Conservation (phyloP, 805 yeast species). For the Myxozyma nipponensis region DNA sequence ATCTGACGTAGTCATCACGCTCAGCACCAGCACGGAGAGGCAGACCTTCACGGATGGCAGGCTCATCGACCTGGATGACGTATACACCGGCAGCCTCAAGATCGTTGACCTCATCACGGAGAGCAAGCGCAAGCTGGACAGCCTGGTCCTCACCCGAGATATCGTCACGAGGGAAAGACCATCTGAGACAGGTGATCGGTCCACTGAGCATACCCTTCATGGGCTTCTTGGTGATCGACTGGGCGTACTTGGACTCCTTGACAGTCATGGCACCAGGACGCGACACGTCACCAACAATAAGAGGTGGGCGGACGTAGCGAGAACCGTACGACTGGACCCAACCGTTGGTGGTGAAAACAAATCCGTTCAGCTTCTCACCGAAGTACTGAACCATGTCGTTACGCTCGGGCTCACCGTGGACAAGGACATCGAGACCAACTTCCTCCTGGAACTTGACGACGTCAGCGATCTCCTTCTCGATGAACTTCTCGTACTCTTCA, state of each 20-base stretch:
- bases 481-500: slow-evolving; percentile 93
- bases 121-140: slow-evolving; percentile 92
- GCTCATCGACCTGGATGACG: slow-evolving; percentile 99
- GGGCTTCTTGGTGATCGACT: slow-evolving; percentile 90
- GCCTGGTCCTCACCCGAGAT: slow-evolving; percentile 90
- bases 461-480: slow-evolving; percentile 90
- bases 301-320: slow-evolving; percentile 99
- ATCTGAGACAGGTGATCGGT: slow-evolving; percentile 98
- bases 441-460: slow-evolving; percentile 99
- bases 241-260: slow-evolving; percentile 98
- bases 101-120: slow-evolving; percentile 97
- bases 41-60: slow-evolving; percentile 99
- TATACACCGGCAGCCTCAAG: slow-evolving; percentile 97
- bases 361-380: slow-evolving; percentile 98
- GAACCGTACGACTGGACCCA: slow-evolving; percentile 99
- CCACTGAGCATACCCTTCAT: slow-evolving; percentile 99
- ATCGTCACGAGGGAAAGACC: slow-evolving; percentile 99
- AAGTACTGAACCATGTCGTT: slow-evolving; percentile 99
- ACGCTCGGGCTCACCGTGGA: slow-evolving; percentile 99
- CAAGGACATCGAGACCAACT: slow-evolving; percentile 95
- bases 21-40: slow-evolving; percentile 97
- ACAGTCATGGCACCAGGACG: slow-evolving; percentile 99
- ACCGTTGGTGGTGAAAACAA: slow-evolving; percentile 97
- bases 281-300: slow-evolving; percentile 97
- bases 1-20: slow-evolving; percentile 91